A percentile compares a stretch with the other conserved stretches of the same genome.
phyloP scores from a whole-genome alignment of 2,329 filamentous ascomycete genomes.

The Pyrenophora teres region DNA sequence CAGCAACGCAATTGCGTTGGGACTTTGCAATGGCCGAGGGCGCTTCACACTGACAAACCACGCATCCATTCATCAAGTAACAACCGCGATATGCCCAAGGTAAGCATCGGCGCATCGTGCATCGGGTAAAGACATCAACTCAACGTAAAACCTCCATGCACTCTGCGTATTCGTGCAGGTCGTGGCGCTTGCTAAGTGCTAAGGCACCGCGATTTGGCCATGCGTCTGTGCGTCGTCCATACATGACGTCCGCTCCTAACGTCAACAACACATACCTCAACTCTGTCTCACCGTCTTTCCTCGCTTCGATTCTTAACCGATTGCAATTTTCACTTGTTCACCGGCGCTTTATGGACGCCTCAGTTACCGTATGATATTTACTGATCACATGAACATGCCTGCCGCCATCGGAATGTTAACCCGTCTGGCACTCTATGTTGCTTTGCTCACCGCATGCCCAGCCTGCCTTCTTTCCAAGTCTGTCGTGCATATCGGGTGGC shows the following conservation, averaged over 20 bases:
- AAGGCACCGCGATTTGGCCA: no score
- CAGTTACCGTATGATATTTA: neutral
- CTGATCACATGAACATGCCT: neutral
- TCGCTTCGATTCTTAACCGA: slow-evolving; percentile 6
- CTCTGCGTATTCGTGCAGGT: neutral
- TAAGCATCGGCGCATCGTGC: neutral
- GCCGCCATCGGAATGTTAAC: neutral
- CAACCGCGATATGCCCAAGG: neutral
- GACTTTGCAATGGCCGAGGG: no score
- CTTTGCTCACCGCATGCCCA: neutral
- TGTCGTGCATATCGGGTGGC: slow-evolving; percentile 3
- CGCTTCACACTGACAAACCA: neutral
- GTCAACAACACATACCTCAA: slow-evolving; percentile 5
- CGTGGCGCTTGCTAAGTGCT: neutral
- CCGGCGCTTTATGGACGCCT: neutral
- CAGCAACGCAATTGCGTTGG: neutral
- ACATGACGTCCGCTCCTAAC: slow-evolving; percentile 3
- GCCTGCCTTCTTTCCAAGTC: neutral
- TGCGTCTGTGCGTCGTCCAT: slow-evolving; percentile 4
- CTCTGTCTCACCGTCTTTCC: slow-evolving; percentile 11
- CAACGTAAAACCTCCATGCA: neutral
- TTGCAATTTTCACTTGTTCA: neutral
- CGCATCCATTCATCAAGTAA: neutral
- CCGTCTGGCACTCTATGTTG: slow-evolving; percentile 1
- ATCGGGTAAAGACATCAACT: neutral